Percentiles rank a stretch among this genome's conserved stretches.
Evolutionary conservation across 805 yeast species (phyloP).

Genomic region (Wickerhamiella occidentalis): DNA sequence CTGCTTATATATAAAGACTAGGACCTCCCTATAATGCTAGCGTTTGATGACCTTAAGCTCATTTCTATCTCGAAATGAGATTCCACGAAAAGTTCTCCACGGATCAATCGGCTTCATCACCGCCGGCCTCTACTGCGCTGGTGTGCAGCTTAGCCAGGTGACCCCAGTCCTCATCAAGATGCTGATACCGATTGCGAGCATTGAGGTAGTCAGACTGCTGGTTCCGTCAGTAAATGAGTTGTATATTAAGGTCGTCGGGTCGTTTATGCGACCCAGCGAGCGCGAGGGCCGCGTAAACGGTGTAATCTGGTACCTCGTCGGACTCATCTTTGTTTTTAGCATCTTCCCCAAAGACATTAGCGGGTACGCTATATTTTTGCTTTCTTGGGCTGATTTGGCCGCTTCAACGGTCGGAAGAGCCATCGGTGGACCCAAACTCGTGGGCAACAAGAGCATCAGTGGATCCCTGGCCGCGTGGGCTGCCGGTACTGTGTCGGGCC

Average conservation of each 20-base stretch:
- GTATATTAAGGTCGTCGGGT: conserved; percentile 60
- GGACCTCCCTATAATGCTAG: background rate
- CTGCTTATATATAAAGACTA: background rate
- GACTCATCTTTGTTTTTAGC: conserved; percentile 57
- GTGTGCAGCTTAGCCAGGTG: conserved; percentile 45
- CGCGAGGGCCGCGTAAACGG: conserved; percentile 60
- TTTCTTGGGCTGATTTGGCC: conserved; percentile 96
- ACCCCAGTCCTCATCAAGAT: conserved; percentile 46
- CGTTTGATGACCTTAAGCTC: background rate
- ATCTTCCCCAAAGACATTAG: conserved; percentile 71
- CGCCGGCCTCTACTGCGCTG: conserved; percentile 54
- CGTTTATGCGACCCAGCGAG: conserved; percentile 76
- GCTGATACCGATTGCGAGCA: conserved; percentile 42
- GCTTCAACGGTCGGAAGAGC: conserved; percentile 92
- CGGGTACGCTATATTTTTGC: conserved; percentile 58
- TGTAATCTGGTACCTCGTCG: conserved; percentile 74
- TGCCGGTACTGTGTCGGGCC: conserved; percentile 57
- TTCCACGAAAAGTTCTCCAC: conserved; percentile 80
- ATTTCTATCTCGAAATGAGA: conserved; percentile 52
- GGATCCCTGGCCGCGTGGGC: conserved; percentile 81
- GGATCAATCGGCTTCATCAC: conserved; percentile 81
- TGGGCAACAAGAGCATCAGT: conserved; percentile 69
- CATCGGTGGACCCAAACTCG: conserved; percentile 64
- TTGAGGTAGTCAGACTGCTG: conserved; percentile 59
- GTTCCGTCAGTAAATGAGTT: conserved; percentile 48